Evolutionary conservation across 805 yeast genomes (phyloP).

Genomic region (Yarrowia yakushimensis): DNA sequence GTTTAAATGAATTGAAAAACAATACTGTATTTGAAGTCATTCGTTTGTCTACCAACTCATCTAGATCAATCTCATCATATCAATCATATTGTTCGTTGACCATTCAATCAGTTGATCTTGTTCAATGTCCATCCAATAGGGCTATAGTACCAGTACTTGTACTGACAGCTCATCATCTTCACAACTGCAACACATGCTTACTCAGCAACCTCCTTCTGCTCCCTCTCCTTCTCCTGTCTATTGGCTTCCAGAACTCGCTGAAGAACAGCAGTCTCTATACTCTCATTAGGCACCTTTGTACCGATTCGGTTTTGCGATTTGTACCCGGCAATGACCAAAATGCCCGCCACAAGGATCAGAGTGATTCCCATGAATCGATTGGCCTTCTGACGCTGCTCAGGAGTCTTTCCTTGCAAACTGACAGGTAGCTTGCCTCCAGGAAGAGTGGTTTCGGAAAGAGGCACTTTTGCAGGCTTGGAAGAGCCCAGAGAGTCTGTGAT

Average conservation of each 20-base stretch:
- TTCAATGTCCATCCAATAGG: too few species aligned
- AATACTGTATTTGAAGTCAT: too few species aligned
- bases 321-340: background rate
- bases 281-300: background rate
- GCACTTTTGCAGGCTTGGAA: background rate
- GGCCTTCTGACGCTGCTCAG: conserved; percentile 9
- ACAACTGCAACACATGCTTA: too few species aligned
- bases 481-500: conserved; percentile 11
- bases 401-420: background rate
- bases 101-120: too few species aligned
- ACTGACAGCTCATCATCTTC: too few species aligned
- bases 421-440: conserved; percentile 10
- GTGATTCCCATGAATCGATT: conserved; percentile 19
- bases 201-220: background rate
- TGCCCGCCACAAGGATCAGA: background rate
- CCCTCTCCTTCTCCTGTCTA: background rate
- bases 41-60: too few species aligned
- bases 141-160: too few species aligned
- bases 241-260: conserved; percentile 6
- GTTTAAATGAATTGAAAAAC: too few species aligned
- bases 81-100: too few species aligned
- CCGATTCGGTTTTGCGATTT: conserved; percentile 12
- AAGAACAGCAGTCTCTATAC: conserved; percentile 9
- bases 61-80: too few species aligned
- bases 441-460: conserved; percentile 14